These are phyloP conservation scores for Ophiostoma novo-ulmi DNA, from an alignment of 2,329 filamentous ascomycete genomes.

Conservation along the genomic window DNA sequence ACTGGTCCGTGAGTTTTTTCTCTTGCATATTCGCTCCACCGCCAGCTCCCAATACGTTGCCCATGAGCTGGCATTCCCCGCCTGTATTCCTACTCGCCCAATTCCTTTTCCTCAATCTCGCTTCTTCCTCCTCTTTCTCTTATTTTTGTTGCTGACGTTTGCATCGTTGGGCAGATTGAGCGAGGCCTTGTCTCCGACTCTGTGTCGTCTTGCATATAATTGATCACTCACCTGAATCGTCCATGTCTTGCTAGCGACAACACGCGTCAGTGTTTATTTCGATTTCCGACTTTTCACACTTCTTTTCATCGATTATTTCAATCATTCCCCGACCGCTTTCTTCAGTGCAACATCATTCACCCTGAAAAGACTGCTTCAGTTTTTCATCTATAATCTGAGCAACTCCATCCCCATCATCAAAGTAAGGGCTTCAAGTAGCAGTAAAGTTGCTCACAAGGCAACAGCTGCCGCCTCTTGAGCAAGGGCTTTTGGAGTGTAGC, in stretches of 20 bases:
- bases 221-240: slow-evolving; percentile 14
- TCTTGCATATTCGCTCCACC: slow-evolving; percentile 16
- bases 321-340: neutral
- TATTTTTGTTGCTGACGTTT: slow-evolving; percentile 15
- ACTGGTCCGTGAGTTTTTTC: slow-evolving; percentile 21
- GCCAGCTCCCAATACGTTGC: slow-evolving; percentile 5
- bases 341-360: neutral
- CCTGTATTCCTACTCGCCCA: neutral
- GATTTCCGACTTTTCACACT: neutral
- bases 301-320: neutral
- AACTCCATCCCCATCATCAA: neutral
- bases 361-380: neutral
- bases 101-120: neutral
- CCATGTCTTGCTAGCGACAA: slow-evolving; percentile 20
- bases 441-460: neutral
- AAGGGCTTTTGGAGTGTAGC: neutral
- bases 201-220: neutral
- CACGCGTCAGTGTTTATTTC: neutral
- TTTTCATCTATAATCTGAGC: neutral
- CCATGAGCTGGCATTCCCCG: slow-evolving; percentile 7
- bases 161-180: slow-evolving; percentile 4
- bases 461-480: neutral
- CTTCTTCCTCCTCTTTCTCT: slow-evolving; percentile 10
- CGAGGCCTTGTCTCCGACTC: neutral
- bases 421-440: neutral